These are phyloP conservation scores for Lepiota brunneoincarnata DNA, from an alignment of 768 basidiomycete genomes.

Conservation along the genomic window DNA sequence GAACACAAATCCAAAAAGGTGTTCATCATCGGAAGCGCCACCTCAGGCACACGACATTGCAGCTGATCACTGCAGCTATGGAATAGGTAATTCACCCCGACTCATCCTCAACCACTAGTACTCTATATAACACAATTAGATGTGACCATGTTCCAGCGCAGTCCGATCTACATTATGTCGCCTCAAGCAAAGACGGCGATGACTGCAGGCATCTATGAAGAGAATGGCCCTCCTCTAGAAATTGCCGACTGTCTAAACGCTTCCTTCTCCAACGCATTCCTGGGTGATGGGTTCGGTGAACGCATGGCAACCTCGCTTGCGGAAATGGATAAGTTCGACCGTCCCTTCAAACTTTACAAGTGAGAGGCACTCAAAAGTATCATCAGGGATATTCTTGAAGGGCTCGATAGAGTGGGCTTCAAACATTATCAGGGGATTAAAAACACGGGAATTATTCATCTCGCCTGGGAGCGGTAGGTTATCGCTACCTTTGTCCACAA, in stretches of 20 bases:
- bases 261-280: conserved; percentile 37
- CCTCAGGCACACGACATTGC: conserved; percentile 40
- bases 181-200: conserved; percentile 14
- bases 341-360: neutral
- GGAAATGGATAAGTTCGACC: conserved; percentile 32
- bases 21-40: conserved; percentile 64
- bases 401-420: conserved; percentile 43
- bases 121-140: conserved; percentile 34
- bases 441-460: conserved; percentile 31
- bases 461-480: conserved; percentile 22
- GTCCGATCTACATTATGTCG: conserved; percentile 51
- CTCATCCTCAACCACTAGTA: conserved; percentile 31
- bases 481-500: too few species aligned
- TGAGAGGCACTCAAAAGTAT: neutral
- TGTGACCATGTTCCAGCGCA: conserved; percentile 46
- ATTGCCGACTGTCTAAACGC: conserved; percentile 48
- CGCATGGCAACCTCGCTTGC: conserved; percentile 18
- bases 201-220: conserved; percentile 33
- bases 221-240: conserved; percentile 44
- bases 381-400: conserved; percentile 30
- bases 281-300: conserved; percentile 13
- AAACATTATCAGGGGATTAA: conserved; percentile 35
- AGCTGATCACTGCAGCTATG: conserved; percentile 30
- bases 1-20: conserved; percentile 61
- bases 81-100: conserved; percentile 26